phyloP scores from a whole-genome alignment of 306 rosid species.

The Ceratonia siliqua region DNA sequence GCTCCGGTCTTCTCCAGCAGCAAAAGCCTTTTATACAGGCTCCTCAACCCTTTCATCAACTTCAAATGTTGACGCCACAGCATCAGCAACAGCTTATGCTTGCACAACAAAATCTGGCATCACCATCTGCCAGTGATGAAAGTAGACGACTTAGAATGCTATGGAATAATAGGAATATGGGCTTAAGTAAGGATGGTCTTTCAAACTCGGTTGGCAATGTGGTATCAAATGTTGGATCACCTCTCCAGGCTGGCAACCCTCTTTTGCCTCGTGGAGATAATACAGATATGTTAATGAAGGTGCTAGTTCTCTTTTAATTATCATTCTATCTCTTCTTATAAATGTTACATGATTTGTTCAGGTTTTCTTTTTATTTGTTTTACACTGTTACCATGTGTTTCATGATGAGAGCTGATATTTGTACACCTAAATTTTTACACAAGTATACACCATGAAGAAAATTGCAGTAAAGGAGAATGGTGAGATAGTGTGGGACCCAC shows the following conservation, averaged over 20 bases:
- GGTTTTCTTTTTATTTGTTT: constrained; percentile 4
- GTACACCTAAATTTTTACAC: no score
- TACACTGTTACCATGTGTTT: constrained; percentile 2
- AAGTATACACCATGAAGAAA: no score
- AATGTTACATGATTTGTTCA: constrained; percentile 24
- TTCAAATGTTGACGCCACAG: constrained; percentile 94
- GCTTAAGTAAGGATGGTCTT: constrained; percentile 72
- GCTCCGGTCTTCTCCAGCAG: constrained; percentile 88
- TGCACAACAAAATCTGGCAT: constrained; percentile 87
- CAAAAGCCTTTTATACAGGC: constrained; percentile 87
- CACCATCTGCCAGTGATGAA: constrained; percentile 83
- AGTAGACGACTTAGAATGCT: constrained; percentile 86
- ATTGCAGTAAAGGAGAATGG: no score
- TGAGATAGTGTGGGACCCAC: no score
- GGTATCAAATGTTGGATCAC: constrained; percentile 78
- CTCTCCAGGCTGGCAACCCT: constrained; percentile 79
- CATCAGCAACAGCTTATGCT: constrained; percentile 94
- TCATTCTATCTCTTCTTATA: constrained; percentile 14
- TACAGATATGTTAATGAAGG: constrained; percentile 82
- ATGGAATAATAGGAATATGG: constrained; percentile 59
- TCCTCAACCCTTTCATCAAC: constrained; percentile 90
- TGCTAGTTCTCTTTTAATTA: constrained; percentile 37
- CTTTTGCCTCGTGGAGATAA: constrained; percentile 81
- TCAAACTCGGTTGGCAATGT: constrained; percentile 82
- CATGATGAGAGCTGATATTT: no score